A percentile compares a stretch with the other conserved stretches of the same genome.
phyloP scores from a whole-genome alignment of 2,329 filamentous ascomycete species.

The Colletotrichum magnum region DNA sequence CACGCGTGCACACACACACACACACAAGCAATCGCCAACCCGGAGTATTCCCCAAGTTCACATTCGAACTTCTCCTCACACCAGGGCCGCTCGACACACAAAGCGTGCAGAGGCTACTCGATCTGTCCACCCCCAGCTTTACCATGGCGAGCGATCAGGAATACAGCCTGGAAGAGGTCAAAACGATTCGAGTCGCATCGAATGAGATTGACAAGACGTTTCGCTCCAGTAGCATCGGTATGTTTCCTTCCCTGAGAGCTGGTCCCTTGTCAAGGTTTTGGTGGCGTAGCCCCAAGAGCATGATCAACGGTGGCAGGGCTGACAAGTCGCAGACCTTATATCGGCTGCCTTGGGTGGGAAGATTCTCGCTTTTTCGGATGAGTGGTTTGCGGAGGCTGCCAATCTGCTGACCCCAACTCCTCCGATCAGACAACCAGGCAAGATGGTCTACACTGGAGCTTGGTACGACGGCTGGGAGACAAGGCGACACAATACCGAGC shows the following conservation, averaged over 20 bases:
- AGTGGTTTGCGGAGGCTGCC: constrained; percentile 77
- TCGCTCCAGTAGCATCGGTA: constrained; percentile 73
- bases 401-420: constrained; percentile 76
- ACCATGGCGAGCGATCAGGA: constrained; percentile 58
- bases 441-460: constrained; percentile 78
- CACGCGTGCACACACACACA: too few species aligned
- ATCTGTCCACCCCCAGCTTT: constrained; percentile 2
- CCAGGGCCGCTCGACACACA: too few species aligned
- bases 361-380: constrained; percentile 75
- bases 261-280: neutral
- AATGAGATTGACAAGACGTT: constrained; percentile 74
- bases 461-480: constrained; percentile 83
- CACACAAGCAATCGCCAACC: too few species aligned
- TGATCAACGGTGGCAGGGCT: neutral
- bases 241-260: constrained; percentile 46
- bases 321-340: constrained; percentile 66
- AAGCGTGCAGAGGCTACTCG: too few species aligned
- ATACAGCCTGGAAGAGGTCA: constrained; percentile 70
- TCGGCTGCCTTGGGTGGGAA: constrained; percentile 74
- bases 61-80: too few species aligned
- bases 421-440: constrained; percentile 74
- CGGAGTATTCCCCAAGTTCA: too few species aligned
- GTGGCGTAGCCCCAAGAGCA: neutral
- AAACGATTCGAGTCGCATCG: constrained; percentile 62
- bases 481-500: constrained; percentile 73